Base-by-base conservation (phyloP, 129 eudicot genomes). In the Erigeron canadensis region DNA sequence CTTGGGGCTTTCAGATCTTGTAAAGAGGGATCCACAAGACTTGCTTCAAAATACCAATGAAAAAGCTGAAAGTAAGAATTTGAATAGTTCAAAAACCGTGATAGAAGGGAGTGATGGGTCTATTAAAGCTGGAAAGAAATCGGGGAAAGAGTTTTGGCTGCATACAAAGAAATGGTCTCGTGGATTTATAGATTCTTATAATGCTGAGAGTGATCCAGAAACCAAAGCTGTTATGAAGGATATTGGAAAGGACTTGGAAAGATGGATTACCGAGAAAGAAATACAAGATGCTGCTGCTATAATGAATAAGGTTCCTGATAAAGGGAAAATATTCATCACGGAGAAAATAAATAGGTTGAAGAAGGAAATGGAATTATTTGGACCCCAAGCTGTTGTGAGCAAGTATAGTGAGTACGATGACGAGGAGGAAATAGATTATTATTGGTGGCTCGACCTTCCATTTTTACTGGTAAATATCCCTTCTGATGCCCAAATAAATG, bases 361-460 rank as follows among this genome's bases (percentile, higher is more conserved):
- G 83, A 82, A 91, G 83, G 98, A 94, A 74, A 83, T 94, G 97
- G 91, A 94, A 69, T 38, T 84, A 60, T 94, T 75, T 78, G 98
- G 98, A 43, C 96, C 95, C 37, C 95, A 87, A 80, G 98, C 98
- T 63, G 96, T 94, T 54, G 84, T 86, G 68, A 89, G 87, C 82
- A 94, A 89, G 84, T 94, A 94, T 54, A 86, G 91, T 17, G 98
- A 89, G 81, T 94, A 89, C 83, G 81, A 83, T 42, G 97, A 89
- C 40, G 90, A 87, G 68, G 81, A 89, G 81, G 97, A 87, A 72
- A 90, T 80, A 62, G 98, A 94, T 84, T 89, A 89, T 69, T 77
- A 89, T 69, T 94, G 98, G 98, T 94, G 98, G 98, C 94, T 94
- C 15, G 97, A 94, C 83, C 92, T 94, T 64, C 97, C 98, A 41